Conservation (phyloP, 2,329 filamentous ascomycete species). For the Aspergillus brasiliensis region DNA sequence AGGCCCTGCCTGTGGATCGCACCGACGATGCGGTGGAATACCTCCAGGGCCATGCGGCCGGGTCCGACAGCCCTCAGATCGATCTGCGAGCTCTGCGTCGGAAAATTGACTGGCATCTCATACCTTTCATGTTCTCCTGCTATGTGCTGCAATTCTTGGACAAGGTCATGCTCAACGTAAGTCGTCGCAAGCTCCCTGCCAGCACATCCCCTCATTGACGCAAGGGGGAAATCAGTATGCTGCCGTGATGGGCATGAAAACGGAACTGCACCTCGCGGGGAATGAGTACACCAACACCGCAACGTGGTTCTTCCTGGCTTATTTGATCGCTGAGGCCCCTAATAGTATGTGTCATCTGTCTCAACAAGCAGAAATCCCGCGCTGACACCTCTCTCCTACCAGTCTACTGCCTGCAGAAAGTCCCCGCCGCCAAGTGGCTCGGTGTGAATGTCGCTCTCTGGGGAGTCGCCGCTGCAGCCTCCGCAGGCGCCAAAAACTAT, state of each 20-base stretch:
- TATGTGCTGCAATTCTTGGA: slow-evolving; percentile 39
- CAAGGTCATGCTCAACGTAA: slow-evolving; percentile 35
- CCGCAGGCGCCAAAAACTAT: slow-evolving; percentile 58
- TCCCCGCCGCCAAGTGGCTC: slow-evolving; percentile 50
- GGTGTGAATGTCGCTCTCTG: slow-evolving; percentile 61
- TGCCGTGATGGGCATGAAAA: slow-evolving; percentile 62
- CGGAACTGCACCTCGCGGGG: slow-evolving; percentile 55
- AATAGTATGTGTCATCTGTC: slow-evolving; percentile 48
- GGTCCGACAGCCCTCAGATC: slow-evolving; percentile 7
- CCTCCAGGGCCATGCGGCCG: slow-evolving; percentile 20
- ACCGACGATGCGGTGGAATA: slow-evolving; percentile 26
- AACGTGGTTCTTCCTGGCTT: slow-evolving; percentile 63
- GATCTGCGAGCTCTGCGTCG: slow-evolving; percentile 28
- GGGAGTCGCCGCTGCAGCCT: slow-evolving; percentile 41
- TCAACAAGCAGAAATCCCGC: not conserved
- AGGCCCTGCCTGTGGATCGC: slow-evolving; percentile 3
- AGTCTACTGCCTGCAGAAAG: slow-evolving; percentile 27
- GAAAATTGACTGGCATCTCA: slow-evolving; percentile 34
- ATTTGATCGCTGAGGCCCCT: slow-evolving; percentile 59
- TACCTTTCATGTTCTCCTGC: slow-evolving; percentile 36
- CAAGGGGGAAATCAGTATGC: slow-evolving; percentile 47
- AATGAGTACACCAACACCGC: slow-evolving; percentile 64
- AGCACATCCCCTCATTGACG: not conserved
- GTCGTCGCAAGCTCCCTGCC: slow-evolving; percentile 3
- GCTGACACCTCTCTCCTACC: slow-evolving; percentile 23